Evolutionary conservation across 768 basidiomycete genomes (phyloP), one percentile per base, ranked within the genome.

Genomic region (Gymnopilus junonius): DNA sequence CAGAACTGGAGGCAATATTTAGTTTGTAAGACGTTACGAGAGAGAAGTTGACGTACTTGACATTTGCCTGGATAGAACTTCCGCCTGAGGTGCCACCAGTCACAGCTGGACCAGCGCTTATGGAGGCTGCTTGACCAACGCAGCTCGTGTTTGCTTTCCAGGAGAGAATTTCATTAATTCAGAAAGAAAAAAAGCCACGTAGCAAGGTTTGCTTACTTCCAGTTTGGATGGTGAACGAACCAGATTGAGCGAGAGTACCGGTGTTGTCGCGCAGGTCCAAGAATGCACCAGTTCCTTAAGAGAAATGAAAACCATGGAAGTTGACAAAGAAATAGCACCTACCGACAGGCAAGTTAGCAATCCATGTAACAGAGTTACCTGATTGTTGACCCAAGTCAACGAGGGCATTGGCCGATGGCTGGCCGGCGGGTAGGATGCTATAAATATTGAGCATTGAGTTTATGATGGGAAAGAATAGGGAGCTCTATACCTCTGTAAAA

Each of bases 201-300:
- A 20, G 14, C 23, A 51, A 17, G 25, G 17, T 23, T 43, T 43
- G 53, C 74, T 55, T 54, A 74, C 72, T 20, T 53, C 70, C 68
- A 20, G 63, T 12, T 1, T 58, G 53, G 55, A 75, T 48, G 48
- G 60, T 70, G 58, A 74, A 72, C 8, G 61, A 53, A n/a, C 67
- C 74, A 23, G 74, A 75, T 56, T 72, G 69, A 27, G 62, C 74
- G 43, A 68, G 27, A 23, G 56, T 32, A 63, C 73, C 74, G 20
- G 59, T 68, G 61, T 20, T 66, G 61, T 75, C 74, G 39, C 62
- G 62, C 17, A 74, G 34, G 46, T 70, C 62, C 27, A 75, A 66
- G 70, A 70, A 71, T 39, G 59, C 68, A 51, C 63, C 46, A 23
- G 60, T 67, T 23, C 70, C 73, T 74, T 17, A 46, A 7, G 27